A percentile compares a stretch with the other conserved stretches of the same genome.
phyloP scores from a whole-genome alignment of 495 filamentous ascomycete genomes.

The Aspergillus sclerotioniger region DNA sequence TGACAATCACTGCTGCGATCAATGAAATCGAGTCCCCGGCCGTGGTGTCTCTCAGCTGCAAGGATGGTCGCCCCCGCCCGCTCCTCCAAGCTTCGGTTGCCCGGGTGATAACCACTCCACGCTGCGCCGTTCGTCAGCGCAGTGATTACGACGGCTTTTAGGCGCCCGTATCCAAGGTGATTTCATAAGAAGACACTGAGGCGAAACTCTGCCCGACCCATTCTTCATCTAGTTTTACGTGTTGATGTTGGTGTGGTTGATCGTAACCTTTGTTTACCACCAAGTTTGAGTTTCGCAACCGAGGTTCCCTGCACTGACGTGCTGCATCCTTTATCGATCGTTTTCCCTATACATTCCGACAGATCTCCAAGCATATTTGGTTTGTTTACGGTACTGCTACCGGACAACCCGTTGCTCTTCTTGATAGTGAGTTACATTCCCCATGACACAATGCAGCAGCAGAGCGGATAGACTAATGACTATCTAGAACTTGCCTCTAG shows the following conservation, averaged over 20 bases:
- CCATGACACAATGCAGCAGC: not conserved
- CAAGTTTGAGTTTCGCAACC: not conserved
- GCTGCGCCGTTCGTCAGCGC: constrained; percentile 14
- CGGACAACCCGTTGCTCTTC: not conserved
- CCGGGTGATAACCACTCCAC: constrained; percentile 28
- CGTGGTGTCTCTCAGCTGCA: constrained; percentile 10
- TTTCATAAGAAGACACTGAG: not conserved
- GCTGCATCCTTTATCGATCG: not conserved
- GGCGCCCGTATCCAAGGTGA: constrained; percentile 10
- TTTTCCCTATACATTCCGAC: constrained; percentile 7
- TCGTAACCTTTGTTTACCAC: constrained; percentile 9
- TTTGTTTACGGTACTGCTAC: constrained; percentile 8
- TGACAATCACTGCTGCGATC: no score
- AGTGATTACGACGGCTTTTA: constrained; percentile 9
- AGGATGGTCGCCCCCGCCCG: constrained; percentile 21
- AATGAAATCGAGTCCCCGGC: no score
- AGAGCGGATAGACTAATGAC: constrained; percentile 4
- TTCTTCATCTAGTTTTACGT: not conserved
- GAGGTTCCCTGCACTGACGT: not conserved
- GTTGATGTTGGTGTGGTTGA: constrained; percentile 3
- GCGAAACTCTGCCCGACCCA: not conserved
- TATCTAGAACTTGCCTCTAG: not conserved
- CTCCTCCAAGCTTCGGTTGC: constrained; percentile 24
- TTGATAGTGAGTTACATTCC: constrained; percentile 18
- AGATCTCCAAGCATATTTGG: constrained; percentile 2